A percentile compares a stretch with the other conserved stretches of the same genome.
These are phyloP conservation scores for Hypoxylon subgilvum DNA, from an alignment of 495 filamentous ascomycete genomes.

Conservation along the genomic window DNA sequence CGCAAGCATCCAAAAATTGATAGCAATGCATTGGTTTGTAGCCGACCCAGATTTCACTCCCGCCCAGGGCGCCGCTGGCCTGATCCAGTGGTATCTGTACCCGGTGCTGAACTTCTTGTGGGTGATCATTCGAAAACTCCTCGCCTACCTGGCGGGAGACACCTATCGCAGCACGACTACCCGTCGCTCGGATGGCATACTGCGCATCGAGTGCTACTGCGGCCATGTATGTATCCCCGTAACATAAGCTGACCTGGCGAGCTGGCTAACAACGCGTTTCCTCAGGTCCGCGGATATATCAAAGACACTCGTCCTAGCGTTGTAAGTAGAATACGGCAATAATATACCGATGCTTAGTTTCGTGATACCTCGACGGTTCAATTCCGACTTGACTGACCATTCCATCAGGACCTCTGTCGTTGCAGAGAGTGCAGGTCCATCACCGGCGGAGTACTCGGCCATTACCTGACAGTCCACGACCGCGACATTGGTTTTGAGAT, in stretches of 20 bases:
- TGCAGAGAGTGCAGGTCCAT: constrained; percentile 22
- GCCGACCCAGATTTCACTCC: too few relatives aligned
- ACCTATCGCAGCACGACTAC: not conserved
- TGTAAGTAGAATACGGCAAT: too few relatives aligned
- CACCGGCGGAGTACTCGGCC: constrained; percentile 9
- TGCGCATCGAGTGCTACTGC: constrained; percentile 15
- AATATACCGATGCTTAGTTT: not conserved
- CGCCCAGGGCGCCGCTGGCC: too few relatives aligned
- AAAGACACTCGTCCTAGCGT: not conserved
- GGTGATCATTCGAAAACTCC: too few relatives aligned
- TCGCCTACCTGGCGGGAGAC: not conserved
- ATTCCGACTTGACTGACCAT: not conserved
- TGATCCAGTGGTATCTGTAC: too few relatives aligned
- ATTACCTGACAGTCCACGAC: not conserved
- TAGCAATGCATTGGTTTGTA: too few relatives aligned
- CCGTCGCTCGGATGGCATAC: not conserved
- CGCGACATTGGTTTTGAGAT: too few relatives aligned
- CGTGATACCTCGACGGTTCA: not conserved
- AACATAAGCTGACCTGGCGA: not conserved
- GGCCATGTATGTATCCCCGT: constrained; percentile 10
- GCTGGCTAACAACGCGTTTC: not conserved
- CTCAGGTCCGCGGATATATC: constrained; percentile 6
- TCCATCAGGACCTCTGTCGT: constrained; percentile 20
- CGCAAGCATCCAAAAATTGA: too few relatives aligned
- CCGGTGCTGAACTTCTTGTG: too few relatives aligned